Base-by-base conservation (phyloP, 805 yeast species). In the Metschnikowia baotianmanensis region DNA sequence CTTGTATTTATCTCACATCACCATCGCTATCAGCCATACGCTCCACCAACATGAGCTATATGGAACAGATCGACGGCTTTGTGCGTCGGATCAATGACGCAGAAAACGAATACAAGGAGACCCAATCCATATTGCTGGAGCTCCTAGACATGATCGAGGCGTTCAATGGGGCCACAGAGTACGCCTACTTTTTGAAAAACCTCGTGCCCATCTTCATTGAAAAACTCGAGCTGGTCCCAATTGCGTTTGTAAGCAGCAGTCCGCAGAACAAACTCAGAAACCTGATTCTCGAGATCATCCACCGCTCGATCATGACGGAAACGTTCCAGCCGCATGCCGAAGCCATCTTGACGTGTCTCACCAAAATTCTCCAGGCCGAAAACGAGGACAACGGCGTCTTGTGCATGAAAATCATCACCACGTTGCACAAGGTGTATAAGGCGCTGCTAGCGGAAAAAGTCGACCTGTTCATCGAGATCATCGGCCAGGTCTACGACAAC, bases 331-430 rank as follows among this genome's bases (percentile, higher is more conserved):
- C 85, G 0, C 81, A 80, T 58, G 80, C 90, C 1, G 65, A 66
- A 24, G 71, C 71, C 26, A 72, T 88, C 15, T 67, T 86, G 53
- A 82, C 77, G 25, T 65, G 72, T 8, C 65, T 91, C 39, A 78
- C 82, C 52, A 61, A 68, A 17, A 66, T 84, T 11, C 68, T 91
- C 43, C 78, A 76, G 15, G 71, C 67, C 12, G 99, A 95, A 56
- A 93, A 93, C 59, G 99, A 95, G 61, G 97, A 90, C 46, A 93
- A 93, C 59, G 98, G 98, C 36, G 87, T 89, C 1, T 71, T 88
- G 37, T 84, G 95, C 60, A 80, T 93, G 84, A 89, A 87, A 58
- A 82, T 88, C 40, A 73, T 90, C 36, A 87, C 97, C 13, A 77
- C 84, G 22, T 66, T 91, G 34, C 96, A 90, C 66, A 85, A 93